Conservation (phyloP, 2,329 filamentous ascomycete species). For the Colletotrichum lupini region DNA sequence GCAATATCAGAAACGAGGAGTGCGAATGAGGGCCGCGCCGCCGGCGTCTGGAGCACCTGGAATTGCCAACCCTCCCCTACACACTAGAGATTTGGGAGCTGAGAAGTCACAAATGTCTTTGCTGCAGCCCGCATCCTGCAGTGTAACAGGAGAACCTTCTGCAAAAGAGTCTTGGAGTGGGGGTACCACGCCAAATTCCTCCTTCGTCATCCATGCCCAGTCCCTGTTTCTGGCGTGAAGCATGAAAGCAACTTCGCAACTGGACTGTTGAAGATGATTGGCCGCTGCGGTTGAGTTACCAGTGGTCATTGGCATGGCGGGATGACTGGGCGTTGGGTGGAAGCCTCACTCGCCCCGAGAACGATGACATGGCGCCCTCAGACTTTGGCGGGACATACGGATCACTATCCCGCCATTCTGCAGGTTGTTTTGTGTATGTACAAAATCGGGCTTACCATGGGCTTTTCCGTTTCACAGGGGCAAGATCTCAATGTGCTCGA, state of each 20-base stretch:
- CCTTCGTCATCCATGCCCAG: conserved; percentile 26
- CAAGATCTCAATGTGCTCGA: not conserved
- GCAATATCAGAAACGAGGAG: conserved; percentile 8
- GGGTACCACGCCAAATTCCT: conserved; percentile 18
- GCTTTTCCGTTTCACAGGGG: conserved; percentile 11
- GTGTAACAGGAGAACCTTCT: conserved; percentile 17
- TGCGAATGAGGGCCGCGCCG: conserved; percentile 28
- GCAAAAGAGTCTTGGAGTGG: conserved; percentile 12
- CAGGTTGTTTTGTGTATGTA: not conserved
- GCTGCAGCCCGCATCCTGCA: conserved; percentile 23
- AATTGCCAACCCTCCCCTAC: not conserved
- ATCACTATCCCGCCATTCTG: conserved; percentile 13
- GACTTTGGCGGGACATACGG: conserved; percentile 14
- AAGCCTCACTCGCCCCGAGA: conserved; percentile 26
- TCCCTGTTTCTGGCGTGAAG: conserved; percentile 14
- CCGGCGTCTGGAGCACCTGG: conserved; percentile 26
- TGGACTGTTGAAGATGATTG: conserved; percentile 10
- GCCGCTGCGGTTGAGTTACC: not conserved
- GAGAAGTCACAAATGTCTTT: conserved; percentile 23
- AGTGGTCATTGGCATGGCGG: conserved; percentile 17
- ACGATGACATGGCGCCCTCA: conserved; percentile 15
- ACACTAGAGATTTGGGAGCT: conserved; percentile 1
- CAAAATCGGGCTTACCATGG: conserved; percentile 11
- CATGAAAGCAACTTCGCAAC: conserved; percentile 12
- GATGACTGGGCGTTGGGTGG: conserved; percentile 4